These are phyloP conservation scores for Nothomitra cinnamomea DNA, from an alignment of 2,329 filamentous ascomycete genomes.

Conservation along the genomic window DNA sequence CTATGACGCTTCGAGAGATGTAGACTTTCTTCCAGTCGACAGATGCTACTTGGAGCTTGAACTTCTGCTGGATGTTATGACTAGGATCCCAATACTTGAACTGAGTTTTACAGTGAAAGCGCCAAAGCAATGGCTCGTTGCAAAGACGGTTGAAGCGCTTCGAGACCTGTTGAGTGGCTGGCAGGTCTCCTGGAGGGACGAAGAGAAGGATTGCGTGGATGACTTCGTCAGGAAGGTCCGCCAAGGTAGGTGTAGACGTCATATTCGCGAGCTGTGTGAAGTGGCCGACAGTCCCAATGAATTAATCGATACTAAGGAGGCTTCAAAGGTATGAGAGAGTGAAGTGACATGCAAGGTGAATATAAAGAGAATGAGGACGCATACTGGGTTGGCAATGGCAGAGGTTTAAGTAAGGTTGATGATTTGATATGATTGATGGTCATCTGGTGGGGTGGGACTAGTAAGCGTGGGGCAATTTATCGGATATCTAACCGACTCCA, in stretches of 20 bases:
- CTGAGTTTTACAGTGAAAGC: slow-evolving; percentile 46
- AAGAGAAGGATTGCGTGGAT: slow-evolving; percentile 60
- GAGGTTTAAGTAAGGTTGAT: too few relatives aligned
- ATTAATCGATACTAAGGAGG: too few relatives aligned
- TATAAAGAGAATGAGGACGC: too few relatives aligned
- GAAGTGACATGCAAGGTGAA: too few relatives aligned
- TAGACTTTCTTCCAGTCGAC: slow-evolving; percentile 46
- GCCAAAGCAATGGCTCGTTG: slow-evolving; percentile 65
- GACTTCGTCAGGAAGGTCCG: slow-evolving; percentile 61
- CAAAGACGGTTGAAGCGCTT: slow-evolving; percentile 47
- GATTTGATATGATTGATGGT: too few relatives aligned
- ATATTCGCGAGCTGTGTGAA: background rate
- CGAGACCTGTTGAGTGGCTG: slow-evolving; percentile 40
- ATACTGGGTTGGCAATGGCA: too few relatives aligned
- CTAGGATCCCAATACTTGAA: slow-evolving; percentile 61
- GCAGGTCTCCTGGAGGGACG: slow-evolving; percentile 32
- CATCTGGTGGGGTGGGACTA: too few relatives aligned
- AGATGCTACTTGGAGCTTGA: slow-evolving; percentile 33
- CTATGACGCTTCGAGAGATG: slow-evolving; percentile 34
- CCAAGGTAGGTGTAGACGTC: background rate
- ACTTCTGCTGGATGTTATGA: slow-evolving; percentile 42
- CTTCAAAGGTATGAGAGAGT: too few relatives aligned
- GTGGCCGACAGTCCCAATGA: too few relatives aligned
- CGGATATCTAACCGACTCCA: too few relatives aligned
- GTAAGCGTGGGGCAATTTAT: too few relatives aligned